Base-by-base conservation (phyloP, 2,329 filamentous ascomycete species). In the Exophiala sideris region DNA sequence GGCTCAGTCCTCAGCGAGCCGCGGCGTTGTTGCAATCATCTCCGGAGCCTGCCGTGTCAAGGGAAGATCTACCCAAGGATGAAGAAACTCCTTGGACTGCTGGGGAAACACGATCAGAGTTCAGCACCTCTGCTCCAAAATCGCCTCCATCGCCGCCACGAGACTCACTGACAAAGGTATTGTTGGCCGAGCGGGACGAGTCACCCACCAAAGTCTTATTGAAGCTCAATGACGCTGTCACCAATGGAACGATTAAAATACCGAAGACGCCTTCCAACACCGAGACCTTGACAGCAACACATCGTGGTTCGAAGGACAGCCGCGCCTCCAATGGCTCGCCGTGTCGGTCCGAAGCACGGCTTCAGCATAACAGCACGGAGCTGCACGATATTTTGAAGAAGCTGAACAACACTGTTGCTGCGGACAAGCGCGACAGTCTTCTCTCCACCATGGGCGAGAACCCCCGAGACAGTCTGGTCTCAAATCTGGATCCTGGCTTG, bases 401-500 rank as follows among this genome's bases (percentile, higher is more conserved):
- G 20, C 36, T 52, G 18, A 20, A 44, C 35, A 33, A 47, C 21
- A 48, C 35, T 16, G 44, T 45, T 20, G 34, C 11, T 8, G 38
- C 20, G 7, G 42, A 16, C 12, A 46, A 52, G 34, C 40, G 42
- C 21, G 42, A 48, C 21, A 48, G 42, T 20, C n/a, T 40, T 32
- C 14, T 29, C 18, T 40, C 42, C 24, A 35, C 1, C 24, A 29
- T 14, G 7, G 14, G 10, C 35, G 45, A 48, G 8, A 21, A 45
- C 33, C 24, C 34, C 24, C 54, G 52, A 16, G 45, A 45, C 20
- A 60, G 59, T 38, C 40, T 62, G n/a, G 29, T 58, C 11, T 54
- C 55, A 16, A 52, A 53, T 9, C 34, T 62, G n/a, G 56, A 62
- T 41, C 56, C 54, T 7, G 48, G 39, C 20, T 41, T 63, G 29